These are phyloP conservation scores for Cicer arietinum DNA, from an alignment of 306 rosid genomes.

Conservation along the genomic window DNA sequence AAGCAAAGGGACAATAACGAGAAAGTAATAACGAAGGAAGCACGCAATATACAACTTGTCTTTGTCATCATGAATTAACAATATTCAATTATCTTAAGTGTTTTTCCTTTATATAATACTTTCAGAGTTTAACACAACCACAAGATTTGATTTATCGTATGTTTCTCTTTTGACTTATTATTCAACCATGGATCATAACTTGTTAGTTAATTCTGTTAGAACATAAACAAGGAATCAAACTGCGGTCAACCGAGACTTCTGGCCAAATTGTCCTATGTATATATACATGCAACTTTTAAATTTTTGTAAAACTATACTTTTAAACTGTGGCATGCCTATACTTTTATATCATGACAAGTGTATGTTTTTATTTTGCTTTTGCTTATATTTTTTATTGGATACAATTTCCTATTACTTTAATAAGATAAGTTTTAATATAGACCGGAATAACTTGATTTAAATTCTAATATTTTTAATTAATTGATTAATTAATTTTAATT, in stretches of 20 bases:
- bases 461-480: too few relatives aligned
- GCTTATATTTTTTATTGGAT: too few relatives aligned
- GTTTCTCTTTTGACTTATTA: constrained; percentile 37
- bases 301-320: too few relatives aligned
- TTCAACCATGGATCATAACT: background rate
- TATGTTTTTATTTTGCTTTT: too few relatives aligned
- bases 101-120: background rate
- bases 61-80: background rate
- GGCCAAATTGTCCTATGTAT: background rate
- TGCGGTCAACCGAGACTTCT: background rate
- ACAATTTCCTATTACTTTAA: too few relatives aligned
- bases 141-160: background rate
- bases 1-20: constrained; percentile 16
- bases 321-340: too few relatives aligned
- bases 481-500: too few relatives aligned
- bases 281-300: background rate
- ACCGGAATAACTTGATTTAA: too few relatives aligned
- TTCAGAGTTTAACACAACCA: background rate
- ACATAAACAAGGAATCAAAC: background rate
- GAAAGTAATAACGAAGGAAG: constrained; percentile 6
- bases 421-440: too few relatives aligned
- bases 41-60: background rate
- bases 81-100: background rate
- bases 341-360: too few relatives aligned
- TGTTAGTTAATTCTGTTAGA: constrained; percentile 12